Conservation (phyloP, 2,329 filamentous ascomycete species). For the Colletotrichum spaethianum region DNA sequence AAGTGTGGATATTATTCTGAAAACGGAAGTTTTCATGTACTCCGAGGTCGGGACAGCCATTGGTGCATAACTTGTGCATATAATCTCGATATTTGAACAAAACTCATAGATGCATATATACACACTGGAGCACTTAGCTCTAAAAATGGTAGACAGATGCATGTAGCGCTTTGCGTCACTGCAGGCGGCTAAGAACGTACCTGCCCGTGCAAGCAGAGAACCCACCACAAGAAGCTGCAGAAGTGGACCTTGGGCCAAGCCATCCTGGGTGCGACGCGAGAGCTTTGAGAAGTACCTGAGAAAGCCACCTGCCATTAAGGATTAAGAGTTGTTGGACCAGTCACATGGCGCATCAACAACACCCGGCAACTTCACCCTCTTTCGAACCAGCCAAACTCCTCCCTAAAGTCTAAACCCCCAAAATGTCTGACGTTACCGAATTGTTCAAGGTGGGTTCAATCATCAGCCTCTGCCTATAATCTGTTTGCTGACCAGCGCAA, state of each 20-base stretch:
- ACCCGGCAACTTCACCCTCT: background rate
- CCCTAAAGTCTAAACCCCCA: background rate
- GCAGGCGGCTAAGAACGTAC: no score
- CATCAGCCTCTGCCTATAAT: background rate
- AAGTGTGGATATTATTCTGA: background rate
- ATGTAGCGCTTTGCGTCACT: no score
- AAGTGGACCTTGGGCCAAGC: background rate
- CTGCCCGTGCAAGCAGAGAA: background rate
- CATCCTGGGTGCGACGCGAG: background rate
- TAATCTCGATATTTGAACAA: no score
- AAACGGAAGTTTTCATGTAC: background rate
- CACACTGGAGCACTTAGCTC: background rate
- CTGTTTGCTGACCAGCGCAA: conserved; percentile 48
- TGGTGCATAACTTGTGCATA: no score
- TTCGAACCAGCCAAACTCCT: background rate
- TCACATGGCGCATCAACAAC: background rate
- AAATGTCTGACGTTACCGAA: conserved; percentile 72
- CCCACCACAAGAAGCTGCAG: background rate
- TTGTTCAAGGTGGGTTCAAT: conserved; percentile 66
- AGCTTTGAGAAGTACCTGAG: background rate
- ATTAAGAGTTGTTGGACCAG: background rate
- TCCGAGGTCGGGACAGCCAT: background rate
- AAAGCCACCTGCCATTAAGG: background rate
- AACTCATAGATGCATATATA: background rate
- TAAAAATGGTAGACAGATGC: no score